Evolutionary conservation across 371 early-diverging fungal species (phyloP), one percentile per base, ranked within the genome.

Genomic region (Mortierella sp.): DNA sequence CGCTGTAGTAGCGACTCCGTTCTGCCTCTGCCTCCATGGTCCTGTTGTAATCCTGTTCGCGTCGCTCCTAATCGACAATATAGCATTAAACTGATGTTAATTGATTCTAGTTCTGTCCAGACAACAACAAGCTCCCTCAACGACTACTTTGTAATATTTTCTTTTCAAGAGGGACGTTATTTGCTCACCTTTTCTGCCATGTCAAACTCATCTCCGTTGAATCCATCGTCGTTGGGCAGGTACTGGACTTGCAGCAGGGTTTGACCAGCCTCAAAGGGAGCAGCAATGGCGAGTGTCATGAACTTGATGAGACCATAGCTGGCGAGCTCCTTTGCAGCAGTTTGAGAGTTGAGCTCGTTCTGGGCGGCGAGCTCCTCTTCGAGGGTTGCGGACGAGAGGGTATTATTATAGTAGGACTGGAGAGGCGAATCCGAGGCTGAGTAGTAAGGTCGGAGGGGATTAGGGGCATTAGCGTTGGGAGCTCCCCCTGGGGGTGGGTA

Each of bases 181-280:
- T 58, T 4, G n/a, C 82, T 83, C 54, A 83, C 75, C 48, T 83
- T 75, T 58, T 84, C 87, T 7, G 87, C 85, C 42, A 78, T 73
- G 44, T 88, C 86, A 26, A 81, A 47, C 11, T 76, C 81, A 72
- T 88, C 88, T 26, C 81, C 77, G 73, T 82, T 75, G 42, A 88
- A 88, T 77, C 82, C 87, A 70, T 82, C 82, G 68, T 86, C 87
- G 71, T 91, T 93, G 45, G 96, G 96, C n/a, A 95, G 78, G 81
- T 95, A 95, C 90, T 96, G 97, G 19, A 96, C 94, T 85, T 96
- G 97, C 47, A 96, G 80, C 28, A 97, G 88, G 31, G 96, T 97
- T 47, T 95, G 95, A 0, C 94, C 94, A 4, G 95, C 94, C 65
- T 94, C 95, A 79, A 96, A 95, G 0, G 97, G 98, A 6, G 94